phyloP scores from a whole-genome alignment of 148 eudicot genomes.

The Agrostemma githago region DNA sequence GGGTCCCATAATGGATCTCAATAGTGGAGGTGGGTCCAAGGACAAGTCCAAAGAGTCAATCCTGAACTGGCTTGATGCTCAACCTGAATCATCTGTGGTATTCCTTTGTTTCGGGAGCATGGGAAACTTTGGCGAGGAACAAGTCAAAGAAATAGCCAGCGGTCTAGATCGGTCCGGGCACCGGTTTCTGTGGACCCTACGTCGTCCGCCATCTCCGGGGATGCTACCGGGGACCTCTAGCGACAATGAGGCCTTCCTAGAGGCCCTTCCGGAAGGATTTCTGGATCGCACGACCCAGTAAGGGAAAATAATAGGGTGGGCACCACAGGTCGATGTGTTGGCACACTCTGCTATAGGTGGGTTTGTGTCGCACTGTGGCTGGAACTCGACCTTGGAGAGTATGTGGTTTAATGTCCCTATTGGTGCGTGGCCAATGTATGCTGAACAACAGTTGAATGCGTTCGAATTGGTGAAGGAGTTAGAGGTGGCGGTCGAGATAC shows the following conservation, averaged over 20 bases:
- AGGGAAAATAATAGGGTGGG: conserved; percentile 39
- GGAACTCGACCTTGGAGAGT: conserved; percentile 25
- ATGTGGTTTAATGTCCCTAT: conserved; percentile 26
- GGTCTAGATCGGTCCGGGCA: conserved; percentile 40
- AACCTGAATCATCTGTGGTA: conserved; percentile 42
- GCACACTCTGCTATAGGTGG: conserved; percentile 24
- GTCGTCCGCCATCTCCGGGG: not conserved
- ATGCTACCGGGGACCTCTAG: not conserved
- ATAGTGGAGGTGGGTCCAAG: conserved; percentile 4
- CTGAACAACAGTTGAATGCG: conserved; percentile 31
- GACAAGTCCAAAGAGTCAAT: conserved; percentile 14
- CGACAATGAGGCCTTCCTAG: not conserved
- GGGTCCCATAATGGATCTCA: conserved; percentile 45
- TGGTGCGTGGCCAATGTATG: conserved; percentile 26
- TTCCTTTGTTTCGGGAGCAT: conserved; percentile 61
- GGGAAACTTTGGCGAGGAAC: conserved; percentile 38
- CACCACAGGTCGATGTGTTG: conserved; percentile 22
- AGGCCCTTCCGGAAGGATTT: conserved; percentile 34
- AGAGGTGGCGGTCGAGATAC: conserved; percentile 22
- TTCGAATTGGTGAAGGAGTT: conserved; percentile 25
- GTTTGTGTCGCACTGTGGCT: conserved; percentile 33
- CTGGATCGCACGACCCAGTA: not conserved
- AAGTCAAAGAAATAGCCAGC: conserved; percentile 47
- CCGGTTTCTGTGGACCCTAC: conserved; percentile 39
- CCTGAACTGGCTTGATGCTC: conserved; percentile 45